Evolutionary conservation across 202 grass and related monocot genomes (phyloP).

Genomic region (Brachypodium distachyon): DNA sequence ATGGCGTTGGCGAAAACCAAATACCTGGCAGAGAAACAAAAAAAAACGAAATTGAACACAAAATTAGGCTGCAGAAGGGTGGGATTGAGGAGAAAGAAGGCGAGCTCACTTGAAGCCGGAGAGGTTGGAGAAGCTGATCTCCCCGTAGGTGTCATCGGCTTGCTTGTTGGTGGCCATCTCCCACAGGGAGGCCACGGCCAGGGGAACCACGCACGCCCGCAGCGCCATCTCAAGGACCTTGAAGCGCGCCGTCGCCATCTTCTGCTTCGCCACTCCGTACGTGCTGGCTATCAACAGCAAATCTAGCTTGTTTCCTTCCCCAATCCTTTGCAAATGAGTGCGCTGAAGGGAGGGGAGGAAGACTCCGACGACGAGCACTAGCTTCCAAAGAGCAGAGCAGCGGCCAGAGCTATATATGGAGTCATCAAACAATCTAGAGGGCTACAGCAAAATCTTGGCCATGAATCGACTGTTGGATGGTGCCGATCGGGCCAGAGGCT

Average conservation of each 20-base stretch:
- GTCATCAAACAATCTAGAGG: background rate
- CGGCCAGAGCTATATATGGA: background rate
- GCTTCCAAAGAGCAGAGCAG: background rate
- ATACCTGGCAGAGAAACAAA: slow-evolving; percentile 37
- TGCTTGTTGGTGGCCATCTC: slow-evolving; percentile 68
- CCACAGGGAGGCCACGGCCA: slow-evolving; percentile 49
- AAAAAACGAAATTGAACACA: background rate
- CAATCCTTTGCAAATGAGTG: background rate
- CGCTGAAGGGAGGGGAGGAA: background rate
- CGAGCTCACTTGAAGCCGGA: slow-evolving; percentile 50
- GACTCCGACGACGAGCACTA: background rate
- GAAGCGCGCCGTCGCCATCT: background rate
- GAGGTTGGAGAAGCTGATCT: slow-evolving; percentile 54
- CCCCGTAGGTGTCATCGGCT: slow-evolving; percentile 57
- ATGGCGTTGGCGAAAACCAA: slow-evolving; percentile 60
- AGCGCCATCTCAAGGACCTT: slow-evolving; percentile 45
- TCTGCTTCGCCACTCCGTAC: background rate
- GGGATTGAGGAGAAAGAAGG: background rate
- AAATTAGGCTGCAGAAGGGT: background rate
- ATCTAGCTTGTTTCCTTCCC: too few relatives aligned
- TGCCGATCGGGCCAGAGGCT: too few relatives aligned
- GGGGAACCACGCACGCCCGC: slow-evolving; percentile 51
- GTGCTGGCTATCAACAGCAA: background rate
- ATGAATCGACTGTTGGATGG: background rate
- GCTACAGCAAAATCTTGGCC: background rate